Base-by-base conservation (phyloP, 306 rosid species). In the Rubus parviflorus region DNA sequence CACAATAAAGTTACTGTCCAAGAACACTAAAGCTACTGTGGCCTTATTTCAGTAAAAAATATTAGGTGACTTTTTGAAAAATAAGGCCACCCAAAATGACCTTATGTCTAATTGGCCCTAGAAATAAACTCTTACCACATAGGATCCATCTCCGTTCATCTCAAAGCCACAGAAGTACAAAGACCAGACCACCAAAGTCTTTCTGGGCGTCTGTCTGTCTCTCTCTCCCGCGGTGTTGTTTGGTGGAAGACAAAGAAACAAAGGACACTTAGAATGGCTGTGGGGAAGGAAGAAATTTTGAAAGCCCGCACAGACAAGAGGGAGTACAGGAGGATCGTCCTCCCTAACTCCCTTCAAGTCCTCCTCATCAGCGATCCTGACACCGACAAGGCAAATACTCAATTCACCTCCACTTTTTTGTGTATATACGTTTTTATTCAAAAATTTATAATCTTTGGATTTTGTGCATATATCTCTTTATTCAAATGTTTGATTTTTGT, bases 351-450 rank as follows among this genome's bases (percentile, higher is more conserved):
- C 58, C 99, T 95, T 37, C 81, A 95, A 74, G 92, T 77, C 13
- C 96, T 95, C 25, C 88, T 95, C 68, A 79, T 95, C 84, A 86
- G 89, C 87, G 97, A 95, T 85, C 92, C 96, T 16, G 91, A 89
- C 47, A 88, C 99, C 11, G 99, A 92, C 75, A 95, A 95, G 99
- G 99, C 74, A 75, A 75, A 16, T 5, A 22, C 40, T 52, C 65
- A 41, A 8, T 69, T 69, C 41, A 23, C 22, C 1, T 49, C 42
- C 14, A 54, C 3, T 38, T 68, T 30, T 41, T 2, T 11, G 22
- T 54, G 42, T 10, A 8, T 66, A 20, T 14, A 81, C 74, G n/a
- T 38, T 81, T 30, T 10, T 51, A 49, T 51, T 35, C 19, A 35
- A 22, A 11, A 20, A 17, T 37, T 40, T 16, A 4, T 16, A 43